Conservation (phyloP, 164 flowering plant species). For the Kalanchoe fedtschenkoi region DNA sequence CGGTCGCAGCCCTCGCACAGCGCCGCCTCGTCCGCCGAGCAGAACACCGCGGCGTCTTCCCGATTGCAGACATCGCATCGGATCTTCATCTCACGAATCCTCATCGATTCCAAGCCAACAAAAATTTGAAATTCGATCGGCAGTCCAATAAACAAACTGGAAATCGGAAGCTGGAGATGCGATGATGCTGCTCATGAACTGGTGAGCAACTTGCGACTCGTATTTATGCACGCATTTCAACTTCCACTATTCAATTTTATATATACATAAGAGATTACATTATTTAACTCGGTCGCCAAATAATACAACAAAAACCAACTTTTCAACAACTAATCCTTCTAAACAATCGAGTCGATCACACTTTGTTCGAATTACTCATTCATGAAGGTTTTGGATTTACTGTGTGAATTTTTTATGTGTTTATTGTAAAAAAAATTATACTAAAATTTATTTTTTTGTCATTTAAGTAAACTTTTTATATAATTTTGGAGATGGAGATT, state of each 20-base stretch:
- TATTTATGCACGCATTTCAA: background rate
- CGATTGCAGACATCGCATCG: background rate
- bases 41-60: background rate
- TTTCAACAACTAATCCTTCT: background rate
- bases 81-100: background rate
- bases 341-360: background rate
- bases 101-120: no score
- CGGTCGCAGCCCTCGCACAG: background rate
- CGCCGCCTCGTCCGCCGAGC: background rate
- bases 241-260: background rate
- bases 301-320: conserved; percentile 2
- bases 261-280: background rate
- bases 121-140: no score
- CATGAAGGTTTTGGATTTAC: background rate
- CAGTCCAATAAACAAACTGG: no score
- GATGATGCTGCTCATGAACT: background rate
- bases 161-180: background rate
- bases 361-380: background rate
- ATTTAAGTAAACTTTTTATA: no score
- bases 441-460: no score
- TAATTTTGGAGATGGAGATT: no score
- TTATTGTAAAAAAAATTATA: no score
- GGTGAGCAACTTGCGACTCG: background rate
- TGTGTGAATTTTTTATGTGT: no score
- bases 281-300: background rate